Base-by-base conservation (phyloP, 2,329 filamentous ascomycete genomes). In the Fusarium phyllophilum region DNA sequence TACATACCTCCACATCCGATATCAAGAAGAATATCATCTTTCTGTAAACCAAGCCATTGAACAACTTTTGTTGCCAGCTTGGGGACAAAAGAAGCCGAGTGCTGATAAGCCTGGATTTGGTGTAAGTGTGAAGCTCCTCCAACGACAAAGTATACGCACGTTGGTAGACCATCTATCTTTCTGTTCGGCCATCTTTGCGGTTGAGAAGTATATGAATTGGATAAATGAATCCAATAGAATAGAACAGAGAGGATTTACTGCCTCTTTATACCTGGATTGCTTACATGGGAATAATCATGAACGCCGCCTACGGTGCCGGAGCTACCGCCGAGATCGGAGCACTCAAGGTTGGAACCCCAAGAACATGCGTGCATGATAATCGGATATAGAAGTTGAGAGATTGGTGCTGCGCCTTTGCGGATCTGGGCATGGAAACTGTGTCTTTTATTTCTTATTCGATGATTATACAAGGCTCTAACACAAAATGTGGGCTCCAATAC, bases 11-110 rank as follows among this genome's bases (percentile, higher is more conserved):
- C 90, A 74, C 90, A 92, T 20, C 90, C 90, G 60, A 92, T 81
- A 72, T 92, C 90, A 5, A 92, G 82, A 29, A 92, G 85, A 22
- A 83, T 79, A 77, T 92, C 90, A 71, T 89, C 86, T 34, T 86
- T 84, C 65, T 89, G 84, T 1, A 90, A 85, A 72, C 90, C 86
- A 1, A 92, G 83, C 86, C 89, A 91, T 51, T 84, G 79, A 17
- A 91, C 76, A 10, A 92, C 84, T 67, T 89, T 91, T 22, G 84
- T 85, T 2, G 90, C 87, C 15, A 92, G 82, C 76, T 90, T 89
- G 8, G 90, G 90, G 14, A 92, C 90, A 75, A 92, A 92, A 0
- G 88, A 87, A 13, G 90, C 90, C 5, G 89, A 87, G 66, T 87
- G 83, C 68, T 90, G 87, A 77, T 92, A 92, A 38, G 86, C 86